Evolutionary conservation across 257 asterid species (phyloP).

Genomic region (Voacanga thouarsii): DNA sequence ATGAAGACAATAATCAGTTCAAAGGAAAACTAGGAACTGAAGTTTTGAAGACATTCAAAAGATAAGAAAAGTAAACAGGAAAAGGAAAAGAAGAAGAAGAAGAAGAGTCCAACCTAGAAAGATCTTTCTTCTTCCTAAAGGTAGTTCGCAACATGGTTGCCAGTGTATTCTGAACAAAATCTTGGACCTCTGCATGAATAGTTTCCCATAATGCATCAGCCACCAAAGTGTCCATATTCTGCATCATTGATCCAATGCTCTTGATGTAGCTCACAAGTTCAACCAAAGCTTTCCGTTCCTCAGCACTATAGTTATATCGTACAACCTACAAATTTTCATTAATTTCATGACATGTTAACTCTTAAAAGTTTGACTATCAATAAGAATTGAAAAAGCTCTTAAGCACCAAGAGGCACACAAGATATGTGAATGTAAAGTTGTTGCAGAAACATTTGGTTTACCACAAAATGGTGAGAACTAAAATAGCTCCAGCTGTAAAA

Average conservation of each 20-base stretch:
- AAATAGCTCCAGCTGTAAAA: not conserved
- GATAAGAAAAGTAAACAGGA: not conserved
- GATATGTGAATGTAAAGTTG: not conserved
- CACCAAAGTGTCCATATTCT: slow-evolving; percentile 84
- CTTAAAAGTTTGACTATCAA: not conserved
- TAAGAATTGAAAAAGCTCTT: not conserved
- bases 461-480: not conserved
- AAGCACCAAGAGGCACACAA: not conserved
- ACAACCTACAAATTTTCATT: slow-evolving; percentile 56
- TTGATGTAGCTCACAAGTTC: slow-evolving; percentile 95
- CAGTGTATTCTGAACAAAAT: slow-evolving; percentile 90
- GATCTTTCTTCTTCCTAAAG: slow-evolving; percentile 93
- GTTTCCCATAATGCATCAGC: slow-evolving; percentile 99
- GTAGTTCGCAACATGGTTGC: slow-evolving; percentile 88
- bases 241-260: slow-evolving; percentile 85
- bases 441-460: not conserved
- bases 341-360: not conserved
- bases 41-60: not conserved
- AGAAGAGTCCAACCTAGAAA: slow-evolving; percentile 59
- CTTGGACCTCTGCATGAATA: slow-evolving; percentile 98
- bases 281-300: slow-evolving; percentile 86
- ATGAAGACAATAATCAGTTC: not conserved
- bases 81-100: slow-evolving; percentile 5
- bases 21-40: slow-evolving; percentile 1
- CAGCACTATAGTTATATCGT: slow-evolving; percentile 79